Evolutionary conservation across 108 stramenopile species (phyloP).

Genomic region (Schizochytrium sp.): DNA sequence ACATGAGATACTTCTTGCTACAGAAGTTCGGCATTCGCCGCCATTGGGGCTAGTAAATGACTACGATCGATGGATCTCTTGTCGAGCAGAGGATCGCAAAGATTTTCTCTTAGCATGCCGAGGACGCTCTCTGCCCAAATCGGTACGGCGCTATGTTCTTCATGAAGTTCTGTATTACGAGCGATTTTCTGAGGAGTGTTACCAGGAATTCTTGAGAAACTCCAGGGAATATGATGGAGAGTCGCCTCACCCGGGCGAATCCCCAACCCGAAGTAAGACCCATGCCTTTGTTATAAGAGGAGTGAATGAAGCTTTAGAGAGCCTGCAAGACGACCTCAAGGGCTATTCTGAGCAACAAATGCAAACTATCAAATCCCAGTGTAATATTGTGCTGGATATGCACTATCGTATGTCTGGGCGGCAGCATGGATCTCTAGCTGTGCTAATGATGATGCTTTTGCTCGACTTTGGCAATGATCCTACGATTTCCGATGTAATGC

Average conservation of each 20-base stretch:
- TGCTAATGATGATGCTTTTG: not conserved
- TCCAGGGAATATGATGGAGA: not conserved
- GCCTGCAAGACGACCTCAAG: not conserved
- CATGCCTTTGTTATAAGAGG: too few species aligned
- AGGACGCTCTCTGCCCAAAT: not conserved
- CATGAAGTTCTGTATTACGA: not conserved
- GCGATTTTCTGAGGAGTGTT: not conserved
- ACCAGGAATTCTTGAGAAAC: not conserved
- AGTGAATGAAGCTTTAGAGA: too few species aligned
- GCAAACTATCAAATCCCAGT: not conserved
- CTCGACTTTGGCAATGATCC: not conserved
- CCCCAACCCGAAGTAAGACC: too few species aligned
- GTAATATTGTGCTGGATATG: not conserved
- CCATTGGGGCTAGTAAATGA: not conserved
- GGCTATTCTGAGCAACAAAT: not conserved
- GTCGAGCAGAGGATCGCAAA: not conserved
- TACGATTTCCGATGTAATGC: not conserved
- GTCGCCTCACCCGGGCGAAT: not conserved
- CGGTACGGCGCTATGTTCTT: not conserved
- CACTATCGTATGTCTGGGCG: not conserved
- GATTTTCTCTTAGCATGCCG: not conserved
- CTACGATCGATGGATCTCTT: not conserved
- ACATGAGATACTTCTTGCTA: not conserved
- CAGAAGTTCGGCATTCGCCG: not conserved
- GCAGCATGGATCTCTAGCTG: not conserved